Base-by-base conservation (phyloP, 2,329 filamentous ascomycete genomes). In the Apiospora hydei region DNA sequence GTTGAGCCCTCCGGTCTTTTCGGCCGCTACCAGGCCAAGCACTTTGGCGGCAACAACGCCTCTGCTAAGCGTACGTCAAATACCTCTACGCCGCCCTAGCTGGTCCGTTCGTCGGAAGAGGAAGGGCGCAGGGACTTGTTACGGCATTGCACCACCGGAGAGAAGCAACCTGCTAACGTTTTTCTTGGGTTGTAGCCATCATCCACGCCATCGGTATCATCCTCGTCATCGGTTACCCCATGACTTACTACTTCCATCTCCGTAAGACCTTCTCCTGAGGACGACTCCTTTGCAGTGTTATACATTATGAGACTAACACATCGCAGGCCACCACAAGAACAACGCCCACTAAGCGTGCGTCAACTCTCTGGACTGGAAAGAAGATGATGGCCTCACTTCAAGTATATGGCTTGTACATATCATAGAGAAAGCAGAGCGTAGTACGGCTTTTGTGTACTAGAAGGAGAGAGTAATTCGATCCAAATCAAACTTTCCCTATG, bases 231-330 rank as follows among this genome's bases (percentile, higher is more conserved):
- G 96, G 96, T 81, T 99, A 99, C 86, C 93, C 93, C 80, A 94
- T 98, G 88, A 95, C 98, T 88, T 99, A 99, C 92, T 98, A 99
- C 91, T 98, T 97, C 94, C 97, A 99, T 87, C 90, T 99, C 81
- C 94, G 96, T 99, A 92, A 85, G 94, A 14, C 21, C 7, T 34
- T 30, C 53, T 10, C 57, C 18, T 41, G 34, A 41, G 91, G 71
- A 34, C 57, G 24, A 14, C 13, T 61, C n/a, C 8, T 10, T 71
- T 69, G 26, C 14, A 30, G 64, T 53, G 38, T 26, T 44, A 64
- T 49, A 43, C 16, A 41, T 47, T 6, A 11, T 34, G 5, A 44
- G n/a, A 64, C 57, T 64, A 24, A 64, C 57, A 8, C 57, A 8
- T 10, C 57, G 38, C 18, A 99, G 96, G 96, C 81, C 96, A 99